phyloP scores from a whole-genome alignment of 2,329 filamentous ascomycete species.

The Fusarium gaditjirri region DNA sequence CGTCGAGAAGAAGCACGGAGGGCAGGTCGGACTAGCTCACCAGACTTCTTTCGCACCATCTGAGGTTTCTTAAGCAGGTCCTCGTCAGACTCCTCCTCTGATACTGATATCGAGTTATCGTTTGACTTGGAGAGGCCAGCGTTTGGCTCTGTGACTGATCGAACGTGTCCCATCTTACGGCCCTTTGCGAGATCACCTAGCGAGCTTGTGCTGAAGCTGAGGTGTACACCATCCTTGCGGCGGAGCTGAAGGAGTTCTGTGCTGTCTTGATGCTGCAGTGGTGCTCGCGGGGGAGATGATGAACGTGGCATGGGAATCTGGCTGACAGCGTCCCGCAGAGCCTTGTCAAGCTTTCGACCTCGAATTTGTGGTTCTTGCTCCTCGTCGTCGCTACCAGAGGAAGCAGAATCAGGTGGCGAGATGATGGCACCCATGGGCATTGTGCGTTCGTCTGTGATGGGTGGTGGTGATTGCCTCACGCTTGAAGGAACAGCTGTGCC shows the following conservation, averaged over 20 bases:
- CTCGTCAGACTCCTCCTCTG: constrained; percentile 73
- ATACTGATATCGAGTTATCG: constrained; percentile 62
- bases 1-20: constrained; percentile 82
- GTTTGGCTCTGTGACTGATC: constrained; percentile 66
- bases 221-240: constrained; percentile 52
- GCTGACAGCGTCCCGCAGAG: constrained; percentile 85
- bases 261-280: constrained; percentile 54
- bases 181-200: constrained; percentile 55
- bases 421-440: constrained; percentile 89
- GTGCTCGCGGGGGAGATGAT: constrained; percentile 59
- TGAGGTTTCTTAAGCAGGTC: constrained; percentile 76
- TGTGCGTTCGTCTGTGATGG: constrained; percentile 73
- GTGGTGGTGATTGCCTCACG: constrained; percentile 85
- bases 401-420: constrained; percentile 87
- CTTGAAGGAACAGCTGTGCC: constrained; percentile 53
- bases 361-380: constrained; percentile 66
- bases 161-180: constrained; percentile 60
- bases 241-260: constrained; percentile 54
- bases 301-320: constrained; percentile 68
- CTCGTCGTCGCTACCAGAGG: constrained; percentile 87
- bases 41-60: constrained; percentile 98
- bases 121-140: constrained; percentile 58
- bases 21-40: constrained; percentile 93
- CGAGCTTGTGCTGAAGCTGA: constrained; percentile 60
- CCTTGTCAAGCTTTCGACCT: constrained; percentile 64